Conservation (phyloP, 2,329 filamentous ascomycete genomes). For the Pseudocercospora eumusae region DNA sequence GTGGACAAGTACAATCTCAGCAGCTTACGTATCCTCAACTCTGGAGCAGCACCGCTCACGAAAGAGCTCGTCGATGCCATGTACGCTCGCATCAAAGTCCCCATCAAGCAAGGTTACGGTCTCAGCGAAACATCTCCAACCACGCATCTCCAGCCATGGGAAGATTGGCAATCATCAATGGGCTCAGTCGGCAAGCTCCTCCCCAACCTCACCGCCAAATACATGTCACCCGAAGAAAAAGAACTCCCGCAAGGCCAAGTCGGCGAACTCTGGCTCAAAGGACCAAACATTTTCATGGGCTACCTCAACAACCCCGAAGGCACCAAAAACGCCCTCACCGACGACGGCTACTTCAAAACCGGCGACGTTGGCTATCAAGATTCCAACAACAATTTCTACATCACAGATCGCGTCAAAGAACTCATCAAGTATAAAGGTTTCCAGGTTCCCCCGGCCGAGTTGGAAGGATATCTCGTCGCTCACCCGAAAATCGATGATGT, state of each 20-base stretch:
- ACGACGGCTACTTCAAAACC: slow-evolving; percentile 83
- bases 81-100: slow-evolving; percentile 71
- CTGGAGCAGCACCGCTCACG: slow-evolving; percentile 81
- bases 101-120: slow-evolving; percentile 91
- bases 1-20: slow-evolving; percentile 80
- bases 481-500: slow-evolving; percentile 49
- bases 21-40: slow-evolving; percentile 79
- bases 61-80: slow-evolving; percentile 75
- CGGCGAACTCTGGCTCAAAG: slow-evolving; percentile 67
- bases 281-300: slow-evolving; percentile 86
- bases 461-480: slow-evolving; percentile 48
- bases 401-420: slow-evolving; percentile 77
- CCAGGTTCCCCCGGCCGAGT: slow-evolving; percentile 37
- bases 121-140: slow-evolving; percentile 83
- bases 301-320: slow-evolving; percentile 74
- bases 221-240: slow-evolving; percentile 62
- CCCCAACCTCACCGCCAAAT: slow-evolving; percentile 78
- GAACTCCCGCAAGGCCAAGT: slow-evolving; percentile 85
- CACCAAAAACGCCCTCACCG: slow-evolving; percentile 68
- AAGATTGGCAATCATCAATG: slow-evolving; percentile 73
- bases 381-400: slow-evolving; percentile 75
- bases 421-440: slow-evolving; percentile 59
- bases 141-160: slow-evolving; percentile 69
- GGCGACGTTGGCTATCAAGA: slow-evolving; percentile 82
- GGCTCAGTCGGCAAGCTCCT: slow-evolving; percentile 77